Conservation (phyloP, 768 basidiomycete genomes). For the Termitomyces sp. region DNA sequence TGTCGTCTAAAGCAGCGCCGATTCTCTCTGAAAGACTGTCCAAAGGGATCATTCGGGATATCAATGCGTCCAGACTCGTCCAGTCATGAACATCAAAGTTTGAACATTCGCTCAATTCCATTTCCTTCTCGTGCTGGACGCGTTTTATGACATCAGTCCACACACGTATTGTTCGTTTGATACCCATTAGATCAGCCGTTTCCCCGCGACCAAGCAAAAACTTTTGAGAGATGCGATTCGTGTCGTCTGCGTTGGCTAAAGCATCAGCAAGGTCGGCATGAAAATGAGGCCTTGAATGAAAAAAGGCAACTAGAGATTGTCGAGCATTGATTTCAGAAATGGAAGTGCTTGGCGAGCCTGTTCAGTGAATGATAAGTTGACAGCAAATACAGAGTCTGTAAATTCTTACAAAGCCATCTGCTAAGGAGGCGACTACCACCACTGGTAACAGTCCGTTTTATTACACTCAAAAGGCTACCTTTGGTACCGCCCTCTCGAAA, state of each 20-base stretch:
- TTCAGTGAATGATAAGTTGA: conserved; percentile 7
- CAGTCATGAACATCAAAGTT: conserved; percentile 37
- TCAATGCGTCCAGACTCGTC: conserved; percentile 48
- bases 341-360: conserved; percentile 83
- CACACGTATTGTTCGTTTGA: conserved; percentile 55
- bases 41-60: conserved; percentile 49
- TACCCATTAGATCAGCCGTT: conserved; percentile 56
- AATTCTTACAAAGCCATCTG: conserved; percentile 69
- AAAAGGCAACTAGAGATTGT: conserved; percentile 74
- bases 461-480: conserved; percentile 69
- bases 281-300: conserved; percentile 55
- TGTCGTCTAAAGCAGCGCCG: conserved; percentile 20
- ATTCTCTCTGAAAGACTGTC: conserved; percentile 53
- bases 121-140: conserved; percentile 49
- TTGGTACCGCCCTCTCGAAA: conserved; percentile 65
- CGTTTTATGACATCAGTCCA: conserved; percentile 53
- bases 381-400: conserved; percentile 25
- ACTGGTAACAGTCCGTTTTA: conserved; percentile 74
- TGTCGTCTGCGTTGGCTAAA: conserved; percentile 61
- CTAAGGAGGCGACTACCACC: conserved; percentile 73
- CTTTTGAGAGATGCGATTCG: conserved; percentile 70
- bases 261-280: conserved; percentile 55
- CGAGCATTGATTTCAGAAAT: conserved; percentile 64
- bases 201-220: conserved; percentile 69
- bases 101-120: conserved; percentile 37